These are phyloP conservation scores for Podaxis sp. DNA, from an alignment of 768 basidiomycete species.

Conservation along the genomic window DNA sequence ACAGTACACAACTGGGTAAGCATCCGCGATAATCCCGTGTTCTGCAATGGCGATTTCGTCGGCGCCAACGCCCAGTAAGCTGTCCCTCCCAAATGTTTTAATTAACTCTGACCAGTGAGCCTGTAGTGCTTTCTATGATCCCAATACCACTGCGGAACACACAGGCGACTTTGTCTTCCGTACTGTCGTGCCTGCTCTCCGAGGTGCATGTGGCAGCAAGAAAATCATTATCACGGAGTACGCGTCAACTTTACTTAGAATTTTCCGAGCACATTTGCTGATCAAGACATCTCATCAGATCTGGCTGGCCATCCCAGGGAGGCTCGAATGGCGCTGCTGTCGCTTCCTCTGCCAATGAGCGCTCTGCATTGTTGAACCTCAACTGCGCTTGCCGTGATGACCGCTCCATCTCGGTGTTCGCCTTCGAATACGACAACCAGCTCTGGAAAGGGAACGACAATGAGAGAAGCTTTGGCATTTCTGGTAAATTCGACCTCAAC, in stretches of 20 bases:
- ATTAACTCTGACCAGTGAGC: not conserved
- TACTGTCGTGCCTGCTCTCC: slow-evolving; percentile 35
- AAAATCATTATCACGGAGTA: slow-evolving; percentile 36
- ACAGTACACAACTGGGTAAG: slow-evolving; percentile 38
- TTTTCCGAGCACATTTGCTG: not conserved
- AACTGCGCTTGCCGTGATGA: slow-evolving; percentile 34
- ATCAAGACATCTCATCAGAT: slow-evolving; percentile 18
- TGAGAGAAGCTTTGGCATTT: slow-evolving; percentile 39
- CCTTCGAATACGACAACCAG: slow-evolving; percentile 39
- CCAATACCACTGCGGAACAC: slow-evolving; percentile 26
- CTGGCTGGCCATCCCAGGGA: slow-evolving; percentile 42
- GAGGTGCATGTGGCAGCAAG: slow-evolving; percentile 35
- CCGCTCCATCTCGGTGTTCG: slow-evolving; percentile 30
- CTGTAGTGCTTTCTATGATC: slow-evolving; percentile 35
- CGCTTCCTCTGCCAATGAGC: slow-evolving; percentile 29
- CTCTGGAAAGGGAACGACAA: slow-evolving; percentile 35
- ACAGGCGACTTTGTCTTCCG: slow-evolving; percentile 38
- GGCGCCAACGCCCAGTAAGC: slow-evolving; percentile 39
- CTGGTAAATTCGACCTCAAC: slow-evolving; percentile 28
- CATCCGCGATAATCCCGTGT: slow-evolving; percentile 28
- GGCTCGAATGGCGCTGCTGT: slow-evolving; percentile 26
- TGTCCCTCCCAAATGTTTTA: not conserved
- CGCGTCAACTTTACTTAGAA: slow-evolving; percentile 1
- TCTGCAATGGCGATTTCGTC: slow-evolving; percentile 35
- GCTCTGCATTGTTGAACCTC: slow-evolving; percentile 29